These are phyloP conservation scores for Filobasidium uniguttulatum DNA, from an alignment of 1,284 basidiomycete species.

Conservation along the genomic window DNA sequence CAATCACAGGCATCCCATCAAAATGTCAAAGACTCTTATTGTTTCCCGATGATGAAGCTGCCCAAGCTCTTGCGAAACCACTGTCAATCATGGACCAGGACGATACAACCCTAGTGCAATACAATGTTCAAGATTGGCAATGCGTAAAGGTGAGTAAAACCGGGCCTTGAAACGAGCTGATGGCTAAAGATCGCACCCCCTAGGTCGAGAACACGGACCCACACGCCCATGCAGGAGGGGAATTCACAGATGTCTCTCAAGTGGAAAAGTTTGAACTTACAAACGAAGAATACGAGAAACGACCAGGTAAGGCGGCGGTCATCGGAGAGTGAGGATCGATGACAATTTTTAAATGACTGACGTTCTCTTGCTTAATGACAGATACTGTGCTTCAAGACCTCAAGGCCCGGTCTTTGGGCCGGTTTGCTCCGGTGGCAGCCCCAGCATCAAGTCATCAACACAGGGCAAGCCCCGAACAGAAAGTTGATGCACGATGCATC, in stretches of 20 bases:
- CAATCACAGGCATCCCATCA: slow-evolving; percentile 75
- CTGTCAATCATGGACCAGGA: slow-evolving; percentile 53
- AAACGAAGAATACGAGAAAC: slow-evolving; percentile 62
- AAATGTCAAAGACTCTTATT: slow-evolving; percentile 56
- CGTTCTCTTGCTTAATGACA: slow-evolving; percentile 26
- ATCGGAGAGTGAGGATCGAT: too few relatives aligned
- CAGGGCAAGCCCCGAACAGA: slow-evolving; percentile 18
- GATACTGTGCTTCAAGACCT: slow-evolving; percentile 88
- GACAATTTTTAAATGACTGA: too few relatives aligned
- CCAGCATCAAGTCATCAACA: too few relatives aligned
- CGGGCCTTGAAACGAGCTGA: too few relatives aligned
- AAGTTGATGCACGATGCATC: slow-evolving; percentile 63
- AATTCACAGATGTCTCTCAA: slow-evolving; percentile 66
- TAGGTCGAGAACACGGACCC: slow-evolving; percentile 71
- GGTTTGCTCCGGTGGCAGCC: slow-evolving; percentile 51
- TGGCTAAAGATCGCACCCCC: background rate
- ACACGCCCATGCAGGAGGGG: slow-evolving; percentile 36
- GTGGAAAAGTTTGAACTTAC: slow-evolving; percentile 90
- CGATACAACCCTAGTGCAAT: slow-evolving; percentile 52
- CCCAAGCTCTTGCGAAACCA: slow-evolving; percentile 29
- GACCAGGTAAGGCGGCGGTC: slow-evolving; percentile 53
- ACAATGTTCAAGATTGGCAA: slow-evolving; percentile 45
- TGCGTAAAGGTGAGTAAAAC: slow-evolving; percentile 50
- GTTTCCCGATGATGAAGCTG: slow-evolving; percentile 37
- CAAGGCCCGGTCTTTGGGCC: slow-evolving; percentile 72